Evolutionary conservation across 441 rosid species (phyloP).

Genomic region (Gossypium lobatum): DNA sequence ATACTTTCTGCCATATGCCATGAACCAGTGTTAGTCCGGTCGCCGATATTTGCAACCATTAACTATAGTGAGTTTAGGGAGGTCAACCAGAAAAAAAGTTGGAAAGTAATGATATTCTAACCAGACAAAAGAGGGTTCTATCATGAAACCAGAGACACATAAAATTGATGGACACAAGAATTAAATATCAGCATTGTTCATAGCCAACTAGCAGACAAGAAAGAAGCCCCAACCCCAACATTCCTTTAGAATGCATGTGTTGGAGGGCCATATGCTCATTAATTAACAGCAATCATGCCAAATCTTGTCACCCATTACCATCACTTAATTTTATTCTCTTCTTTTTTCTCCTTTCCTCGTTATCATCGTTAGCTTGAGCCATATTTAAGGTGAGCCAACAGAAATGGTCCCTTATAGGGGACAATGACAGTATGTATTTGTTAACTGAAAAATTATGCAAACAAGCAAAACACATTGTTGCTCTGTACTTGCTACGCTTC

Average conservation of each 20-base stretch:
- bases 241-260: constrained; percentile 15
- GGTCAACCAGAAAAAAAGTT: constrained; percentile 4
- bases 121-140: not conserved
- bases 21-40: constrained; percentile 9
- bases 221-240: constrained; percentile 4
- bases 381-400: constrained; percentile 16
- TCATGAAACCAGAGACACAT: not conserved
- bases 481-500: not conserved
- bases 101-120: not conserved
- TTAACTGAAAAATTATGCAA: not conserved
- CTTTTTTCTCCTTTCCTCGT: constrained; percentile 12
- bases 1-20: constrained; percentile 9
- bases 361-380: constrained; percentile 19
- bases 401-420: constrained; percentile 26
- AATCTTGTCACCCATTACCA: constrained; percentile 16
- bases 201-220: not conserved
- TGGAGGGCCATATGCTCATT: constrained; percentile 17
- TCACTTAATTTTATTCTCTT: constrained; percentile 17
- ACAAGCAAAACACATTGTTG: constrained; percentile 8
- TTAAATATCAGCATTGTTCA: constrained; percentile 10
- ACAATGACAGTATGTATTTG: constrained; percentile 13
- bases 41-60: not conserved
- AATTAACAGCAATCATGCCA: constrained; percentile 15
- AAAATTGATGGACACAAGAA: not conserved
- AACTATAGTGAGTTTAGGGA: not conserved